Evolutionary conservation across 495 filamentous ascomycete species (phyloP).

Genomic region (Penicillium soppii): DNA sequence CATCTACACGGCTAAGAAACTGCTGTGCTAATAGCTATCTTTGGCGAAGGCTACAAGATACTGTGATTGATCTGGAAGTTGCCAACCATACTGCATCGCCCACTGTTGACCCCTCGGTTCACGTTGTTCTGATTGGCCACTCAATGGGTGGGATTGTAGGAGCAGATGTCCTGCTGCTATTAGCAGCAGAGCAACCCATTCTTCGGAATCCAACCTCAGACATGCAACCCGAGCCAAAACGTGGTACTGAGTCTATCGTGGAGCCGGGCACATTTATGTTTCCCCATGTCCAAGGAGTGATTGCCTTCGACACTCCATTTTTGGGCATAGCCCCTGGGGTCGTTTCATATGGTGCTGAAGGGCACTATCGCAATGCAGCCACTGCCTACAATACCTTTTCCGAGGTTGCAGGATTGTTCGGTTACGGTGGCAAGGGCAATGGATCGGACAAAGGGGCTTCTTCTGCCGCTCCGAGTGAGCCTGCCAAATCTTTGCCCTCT

Average conservation of each 20-base stretch:
- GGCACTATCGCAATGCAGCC: conserved; percentile 72
- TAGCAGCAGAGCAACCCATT: conserved; percentile 69
- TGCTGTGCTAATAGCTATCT: neutral
- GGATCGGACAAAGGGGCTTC: conserved; percentile 14
- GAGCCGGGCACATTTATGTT: conserved; percentile 53
- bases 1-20: neutral
- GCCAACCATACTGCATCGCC: conserved; percentile 76
- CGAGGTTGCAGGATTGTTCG: conserved; percentile 60
- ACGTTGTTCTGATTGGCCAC: conserved; percentile 82
- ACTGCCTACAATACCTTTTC: conserved; percentile 67
- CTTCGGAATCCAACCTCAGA: conserved; percentile 25
- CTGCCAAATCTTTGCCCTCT: conserved; percentile 24
- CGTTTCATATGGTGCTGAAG: conserved; percentile 84
- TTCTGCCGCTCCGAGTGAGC: conserved; percentile 7
- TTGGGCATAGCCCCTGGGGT: conserved; percentile 87
- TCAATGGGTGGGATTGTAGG: conserved; percentile 98
- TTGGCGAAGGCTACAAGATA: conserved; percentile 74
- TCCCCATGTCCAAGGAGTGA: conserved; percentile 74
- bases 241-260: conserved; percentile 24
- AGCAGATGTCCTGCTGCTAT: conserved; percentile 75
- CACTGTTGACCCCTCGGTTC: conserved; percentile 85
- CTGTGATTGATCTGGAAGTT: conserved; percentile 94
- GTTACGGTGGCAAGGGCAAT: conserved; percentile 46
- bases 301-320: conserved; percentile 95
- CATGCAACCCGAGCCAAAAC: conserved; percentile 9